Evolutionary conservation across 1,284 basidiomycete species (phyloP).

Genomic region (Ceratobasidium sp.): DNA sequence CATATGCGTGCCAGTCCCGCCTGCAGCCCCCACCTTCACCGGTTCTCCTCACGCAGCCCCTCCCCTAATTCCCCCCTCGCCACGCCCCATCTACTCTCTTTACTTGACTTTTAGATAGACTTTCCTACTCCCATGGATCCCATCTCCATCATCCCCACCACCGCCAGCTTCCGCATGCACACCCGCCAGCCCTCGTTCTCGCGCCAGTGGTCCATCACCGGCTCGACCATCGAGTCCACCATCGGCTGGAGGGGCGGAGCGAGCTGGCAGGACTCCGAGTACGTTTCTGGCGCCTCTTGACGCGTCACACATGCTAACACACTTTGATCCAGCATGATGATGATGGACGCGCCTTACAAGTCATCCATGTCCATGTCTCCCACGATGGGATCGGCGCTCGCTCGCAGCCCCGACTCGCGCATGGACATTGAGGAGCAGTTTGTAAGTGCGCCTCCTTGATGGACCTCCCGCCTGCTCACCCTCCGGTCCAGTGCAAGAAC

Average conservation of each 20-base stretch:
- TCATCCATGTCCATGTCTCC: conserved; percentile 33
- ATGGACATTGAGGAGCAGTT: conserved; percentile 36
- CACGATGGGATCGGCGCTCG: conserved; percentile 4
- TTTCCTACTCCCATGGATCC: conserved; percentile 31
- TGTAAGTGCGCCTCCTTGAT: background rate
- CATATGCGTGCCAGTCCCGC: conserved; percentile 25
- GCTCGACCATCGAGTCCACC: conserved; percentile 26
- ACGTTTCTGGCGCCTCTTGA: background rate
- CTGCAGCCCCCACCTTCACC: conserved; percentile 25
- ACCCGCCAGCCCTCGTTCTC: conserved; percentile 37
- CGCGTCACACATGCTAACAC: conserved; percentile 7
- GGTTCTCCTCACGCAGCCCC: conserved; percentile 5
- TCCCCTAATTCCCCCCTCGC: conserved; percentile 17
- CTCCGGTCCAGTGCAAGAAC: conserved; percentile 20
- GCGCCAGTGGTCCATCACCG: conserved; percentile 36
- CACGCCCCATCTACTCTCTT: conserved; percentile 29
- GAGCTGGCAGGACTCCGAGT: conserved; percentile 36
- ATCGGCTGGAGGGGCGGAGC: conserved; percentile 16
- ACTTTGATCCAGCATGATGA: conserved; percentile 10
- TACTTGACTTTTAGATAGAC: conserved; percentile 35
- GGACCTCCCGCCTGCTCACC: background rate
- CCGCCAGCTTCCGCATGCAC: conserved; percentile 31
- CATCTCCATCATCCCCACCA: conserved; percentile 14
- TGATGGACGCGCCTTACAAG: conserved; percentile 24
- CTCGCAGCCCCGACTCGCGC: conserved; percentile 34